Evolutionary conservation across 768 basidiomycete species (phyloP).

Genomic region (Xanthoconium purpureum): DNA sequence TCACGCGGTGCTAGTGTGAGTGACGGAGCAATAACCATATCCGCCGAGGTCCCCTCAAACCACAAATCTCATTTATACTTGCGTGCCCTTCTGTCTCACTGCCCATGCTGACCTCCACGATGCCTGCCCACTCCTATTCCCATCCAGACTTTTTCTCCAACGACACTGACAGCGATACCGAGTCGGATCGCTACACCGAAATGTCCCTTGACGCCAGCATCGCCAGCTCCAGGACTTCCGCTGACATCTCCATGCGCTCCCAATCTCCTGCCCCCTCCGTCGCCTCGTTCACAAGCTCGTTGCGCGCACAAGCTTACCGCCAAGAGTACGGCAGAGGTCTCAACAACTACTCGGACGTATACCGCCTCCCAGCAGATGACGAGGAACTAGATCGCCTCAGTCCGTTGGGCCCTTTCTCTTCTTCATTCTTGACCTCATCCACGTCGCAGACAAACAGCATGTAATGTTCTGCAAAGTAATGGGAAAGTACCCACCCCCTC

Average conservation of each 20-base stretch:
- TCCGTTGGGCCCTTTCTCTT: conserved; percentile 31
- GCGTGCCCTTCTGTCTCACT: neutral
- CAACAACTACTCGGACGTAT: conserved; percentile 79
- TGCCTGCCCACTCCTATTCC: conserved; percentile 10
- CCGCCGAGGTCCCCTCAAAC: conserved; percentile 29
- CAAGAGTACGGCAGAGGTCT: conserved; percentile 67
- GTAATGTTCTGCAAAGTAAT: conserved; percentile 58
- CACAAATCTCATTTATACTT: conserved; percentile 25
- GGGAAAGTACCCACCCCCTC: conserved; percentile 63
- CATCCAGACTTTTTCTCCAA: conserved; percentile 25
- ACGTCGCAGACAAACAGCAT: conserved; percentile 60
- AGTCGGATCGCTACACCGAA: conserved; percentile 43
- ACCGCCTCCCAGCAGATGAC: conserved; percentile 74
- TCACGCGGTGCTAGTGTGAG: conserved; percentile 28
- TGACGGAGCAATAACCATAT: conserved; percentile 33
- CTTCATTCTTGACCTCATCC: conserved; percentile 10
- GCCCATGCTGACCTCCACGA: conserved; percentile 11
- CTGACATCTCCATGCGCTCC: conserved; percentile 59
- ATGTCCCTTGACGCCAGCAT: conserved; percentile 40
- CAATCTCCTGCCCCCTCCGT: conserved; percentile 67
- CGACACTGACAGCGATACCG: conserved; percentile 45
- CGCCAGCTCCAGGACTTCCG: conserved; percentile 54
- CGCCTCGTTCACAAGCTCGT: conserved; percentile 61
- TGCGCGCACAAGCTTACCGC: conserved; percentile 56
- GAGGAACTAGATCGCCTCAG: conserved; percentile 71